Percentiles rank a stretch among this genome's conserved stretches.
Evolutionary conservation across 495 filamentous ascomycete species (phyloP).

Genomic region (Cudoniella acicularis): DNA sequence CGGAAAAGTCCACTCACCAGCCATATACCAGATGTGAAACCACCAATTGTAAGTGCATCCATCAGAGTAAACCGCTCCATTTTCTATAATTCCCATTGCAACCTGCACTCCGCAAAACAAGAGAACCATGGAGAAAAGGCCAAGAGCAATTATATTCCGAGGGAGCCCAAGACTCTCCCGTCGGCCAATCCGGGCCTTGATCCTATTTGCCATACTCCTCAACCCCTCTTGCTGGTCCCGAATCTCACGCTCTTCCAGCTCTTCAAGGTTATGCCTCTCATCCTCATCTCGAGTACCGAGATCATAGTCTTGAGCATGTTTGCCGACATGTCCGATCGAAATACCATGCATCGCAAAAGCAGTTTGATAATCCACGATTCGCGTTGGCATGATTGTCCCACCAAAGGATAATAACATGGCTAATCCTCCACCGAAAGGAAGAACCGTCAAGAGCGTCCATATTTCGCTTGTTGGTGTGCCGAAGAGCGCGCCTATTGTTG

Average conservation of each 20-base stretch:
- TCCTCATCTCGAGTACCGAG: neutral
- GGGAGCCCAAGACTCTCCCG: neutral
- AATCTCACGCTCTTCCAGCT: neutral
- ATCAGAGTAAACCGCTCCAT: conserved; percentile 9
- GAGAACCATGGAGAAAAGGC: conserved; percentile 13
- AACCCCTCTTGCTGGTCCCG: too few species aligned
- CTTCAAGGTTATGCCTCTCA: neutral
- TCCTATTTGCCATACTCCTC: too few species aligned
- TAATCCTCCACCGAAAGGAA: conserved; percentile 13
- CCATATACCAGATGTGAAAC: conserved; percentile 18
- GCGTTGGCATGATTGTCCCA: conserved; percentile 8
- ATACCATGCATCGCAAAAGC: neutral
- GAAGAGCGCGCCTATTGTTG: conserved; percentile 18
- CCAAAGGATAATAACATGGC: conserved; percentile 19
- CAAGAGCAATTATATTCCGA: conserved; percentile 7
- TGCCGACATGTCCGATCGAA: neutral
- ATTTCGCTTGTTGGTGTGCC: conserved; percentile 15
- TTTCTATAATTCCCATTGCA: conserved; percentile 15
- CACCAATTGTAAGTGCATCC: conserved; percentile 12
- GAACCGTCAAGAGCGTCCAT: conserved; percentile 11
- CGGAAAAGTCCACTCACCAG: conserved; percentile 7
- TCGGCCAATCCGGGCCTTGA: too few species aligned
- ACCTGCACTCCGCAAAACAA: conserved; percentile 10
- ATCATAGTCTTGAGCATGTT: neutral
- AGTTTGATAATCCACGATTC: conserved; percentile 10